Evolutionary conservation across 495 filamentous ascomycete species (phyloP), one percentile per base, ranked within the genome.

Genomic region (Penicillium canariense): DNA sequence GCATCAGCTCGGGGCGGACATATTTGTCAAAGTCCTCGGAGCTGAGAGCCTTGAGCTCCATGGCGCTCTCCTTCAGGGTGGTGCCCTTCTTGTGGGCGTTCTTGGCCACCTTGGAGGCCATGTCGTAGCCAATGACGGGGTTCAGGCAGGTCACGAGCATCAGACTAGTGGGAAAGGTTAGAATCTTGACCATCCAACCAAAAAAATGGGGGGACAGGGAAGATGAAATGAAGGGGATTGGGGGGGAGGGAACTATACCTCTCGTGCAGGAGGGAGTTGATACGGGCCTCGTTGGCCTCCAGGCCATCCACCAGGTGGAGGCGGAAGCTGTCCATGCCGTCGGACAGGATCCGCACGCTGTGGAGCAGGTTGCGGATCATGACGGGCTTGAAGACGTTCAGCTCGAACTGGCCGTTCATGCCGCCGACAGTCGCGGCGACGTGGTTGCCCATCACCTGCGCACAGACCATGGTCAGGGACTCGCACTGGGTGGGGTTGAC

Each of bases 131-230:
- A 70, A 98, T 98, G 69, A 97, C 89, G 52, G 92, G 93, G 81
- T 98, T 98, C 59, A 98, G 78, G 79, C 95, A 97, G 48, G 94
- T 98, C 34, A 98, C 94, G 52, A 98, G 81, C 94, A 98, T 98
- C 66, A 98, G 80, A 71, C 91, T 96, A 59, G 1, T 9, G 25
- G n/a, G 45, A 48, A 32, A 38, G 31, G 56, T 71, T 63, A 71
- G 62, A 43, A 51, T 52, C 40, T 50, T 52, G 34, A 50, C 28
- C 30, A 17, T 31, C 2, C 8, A 14, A 8, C 31, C 8, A 34
- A 34, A 49, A 18, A 15, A 54, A 8, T 20, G 30, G 11, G 46
- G 17, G 4, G 27, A 8, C 6, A 12, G 4, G 23, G 39, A 6
- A 26, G 20, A 50, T 27, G 22, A 10, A 17, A 35, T 22, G 34